Base-by-base conservation (phyloP, 768 basidiomycete genomes). In the Phanerochaete carnosa region DNA sequence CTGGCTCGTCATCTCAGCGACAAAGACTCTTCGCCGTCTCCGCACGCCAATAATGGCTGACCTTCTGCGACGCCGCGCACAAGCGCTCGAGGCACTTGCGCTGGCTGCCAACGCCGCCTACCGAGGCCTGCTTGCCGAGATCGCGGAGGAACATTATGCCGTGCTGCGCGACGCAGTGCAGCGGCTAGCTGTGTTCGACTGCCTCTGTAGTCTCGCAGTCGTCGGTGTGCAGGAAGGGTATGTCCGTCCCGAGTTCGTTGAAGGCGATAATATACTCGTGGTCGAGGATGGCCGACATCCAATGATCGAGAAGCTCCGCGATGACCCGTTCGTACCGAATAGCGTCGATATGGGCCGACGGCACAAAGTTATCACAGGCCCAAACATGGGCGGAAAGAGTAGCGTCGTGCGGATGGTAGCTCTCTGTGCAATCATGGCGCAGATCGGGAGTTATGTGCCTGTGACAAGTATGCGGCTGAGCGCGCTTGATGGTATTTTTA, bases 361-460 rank as follows among this genome's bases (percentile, higher is more conserved):
- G 45, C 84, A 77, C 69, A 87, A 88, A 71, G 82, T 92, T 50
- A 89, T 94, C 62, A 94, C 91, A 0, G 92, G 92, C 11, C 91
- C 90, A 1, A 92, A 92, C 66, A 91, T 92, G 90, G 90, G 90
- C 58, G 90, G 90, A 43, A 97, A 97, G 75, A 94, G 91, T 64
- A 92, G 89, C 32, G 85, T 81, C 45, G 90, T 94, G 23, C 77
- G 91, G 33, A 91, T 89, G 86, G 79, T 88, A 28, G 90, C 89
- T 15, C 78, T 94, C 53, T 86, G 91, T 60, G 83, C 80, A 5
- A 81, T 92, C 19, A 80, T 83, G 90, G 90, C 92, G 1, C 95
- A 98, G 69, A 86, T 97, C n/a, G 96, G 96, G 12, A 90, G 87
- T 16, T 96, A 92, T 68, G 93, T 98, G 2, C 96, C 96, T 19